A percentile compares a stretch with the other conserved stretches of the same genome.
These are phyloP conservation scores for Apophysomyces trapeziformis DNA, from an alignment of 371 early-diverging fungal species.

Conservation along the genomic window DNA sequence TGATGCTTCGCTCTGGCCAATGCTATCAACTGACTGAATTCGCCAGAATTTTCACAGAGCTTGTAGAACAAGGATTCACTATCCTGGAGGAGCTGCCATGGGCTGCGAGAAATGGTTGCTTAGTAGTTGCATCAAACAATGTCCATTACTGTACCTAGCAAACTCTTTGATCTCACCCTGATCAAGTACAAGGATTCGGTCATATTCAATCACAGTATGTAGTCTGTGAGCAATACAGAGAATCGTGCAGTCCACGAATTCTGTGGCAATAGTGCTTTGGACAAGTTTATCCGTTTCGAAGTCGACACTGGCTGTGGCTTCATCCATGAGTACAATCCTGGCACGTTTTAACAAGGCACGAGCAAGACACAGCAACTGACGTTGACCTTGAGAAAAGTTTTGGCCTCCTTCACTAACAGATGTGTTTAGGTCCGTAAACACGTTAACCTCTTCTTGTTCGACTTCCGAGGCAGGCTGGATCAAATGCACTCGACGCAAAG, in stretches of 20 bases:
- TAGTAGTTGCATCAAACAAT: not conserved
- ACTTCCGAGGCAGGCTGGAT: conserved; percentile 27
- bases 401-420: conserved; percentile 68
- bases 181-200: conserved; percentile 50
- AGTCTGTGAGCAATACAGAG: conserved; percentile 75
- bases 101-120: conserved; percentile 18
- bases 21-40: conserved; percentile 60
- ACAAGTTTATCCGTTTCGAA: conserved; percentile 63
- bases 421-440: conserved; percentile 37
- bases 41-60: conserved; percentile 76
- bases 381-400: conserved; percentile 76
- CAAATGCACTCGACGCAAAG: conserved; percentile 55
- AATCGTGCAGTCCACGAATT: conserved; percentile 65
- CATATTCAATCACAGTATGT: conserved; percentile 58
- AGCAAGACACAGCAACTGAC: conserved; percentile 77
- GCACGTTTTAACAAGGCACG: conserved; percentile 63
- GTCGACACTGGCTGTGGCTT: conserved; percentile 61
- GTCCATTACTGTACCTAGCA: conserved; percentile 28
- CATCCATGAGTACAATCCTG: conserved; percentile 56
- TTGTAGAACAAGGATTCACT: conserved; percentile 58
- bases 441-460: conserved; percentile 19
- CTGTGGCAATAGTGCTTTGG: conserved; percentile 61
- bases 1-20: conserved; percentile 50
- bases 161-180: conserved; percentile 43
- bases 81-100: conserved; percentile 48